Conservation (phyloP, 371 early-diverging fungal species). For the Mucor irregularis region DNA sequence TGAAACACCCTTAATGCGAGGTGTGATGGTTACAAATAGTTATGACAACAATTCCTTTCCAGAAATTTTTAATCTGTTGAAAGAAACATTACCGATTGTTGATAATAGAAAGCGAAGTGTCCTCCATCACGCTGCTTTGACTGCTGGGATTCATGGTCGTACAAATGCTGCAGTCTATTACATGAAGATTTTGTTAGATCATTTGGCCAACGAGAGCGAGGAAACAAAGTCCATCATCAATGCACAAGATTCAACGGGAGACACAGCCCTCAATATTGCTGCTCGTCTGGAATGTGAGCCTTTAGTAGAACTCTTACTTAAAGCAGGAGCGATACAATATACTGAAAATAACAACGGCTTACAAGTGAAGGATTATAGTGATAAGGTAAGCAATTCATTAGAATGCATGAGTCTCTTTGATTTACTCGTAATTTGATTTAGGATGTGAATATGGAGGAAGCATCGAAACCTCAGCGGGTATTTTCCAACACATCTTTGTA, state of each 20-base stretch:
- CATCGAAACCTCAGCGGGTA: neutral
- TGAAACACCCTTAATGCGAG: constrained; percentile 84
- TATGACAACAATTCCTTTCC: constrained; percentile 80
- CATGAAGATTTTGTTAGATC: constrained; percentile 63
- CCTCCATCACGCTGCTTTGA: constrained; percentile 85
- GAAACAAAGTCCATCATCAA: neutral
- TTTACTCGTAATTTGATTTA: neutral
- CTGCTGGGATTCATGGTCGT: constrained; percentile 63
- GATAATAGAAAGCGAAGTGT: constrained; percentile 80
- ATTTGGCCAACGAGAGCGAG: neutral
- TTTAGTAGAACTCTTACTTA: constrained; percentile 69
- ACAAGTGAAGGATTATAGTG: constrained; percentile 61
- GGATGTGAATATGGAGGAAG: constrained; percentile 12
- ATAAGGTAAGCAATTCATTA: constrained; percentile 12
- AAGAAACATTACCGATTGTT: constrained; percentile 58
- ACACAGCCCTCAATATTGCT: constrained; percentile 56
- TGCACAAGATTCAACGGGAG: constrained; percentile 25
- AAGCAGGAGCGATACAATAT: constrained; percentile 75
- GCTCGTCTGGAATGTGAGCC: constrained; percentile 70
- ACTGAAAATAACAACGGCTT: constrained; percentile 78
- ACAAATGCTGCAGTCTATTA: constrained; percentile 73
- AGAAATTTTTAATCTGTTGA: constrained; percentile 69
- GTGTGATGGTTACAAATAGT: constrained; percentile 82
- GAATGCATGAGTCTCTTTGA: neutral
- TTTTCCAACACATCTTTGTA: neutral